Evolutionary conservation across 306 rosid genomes (phyloP).

Genomic region (Glycine latifolia): DNA sequence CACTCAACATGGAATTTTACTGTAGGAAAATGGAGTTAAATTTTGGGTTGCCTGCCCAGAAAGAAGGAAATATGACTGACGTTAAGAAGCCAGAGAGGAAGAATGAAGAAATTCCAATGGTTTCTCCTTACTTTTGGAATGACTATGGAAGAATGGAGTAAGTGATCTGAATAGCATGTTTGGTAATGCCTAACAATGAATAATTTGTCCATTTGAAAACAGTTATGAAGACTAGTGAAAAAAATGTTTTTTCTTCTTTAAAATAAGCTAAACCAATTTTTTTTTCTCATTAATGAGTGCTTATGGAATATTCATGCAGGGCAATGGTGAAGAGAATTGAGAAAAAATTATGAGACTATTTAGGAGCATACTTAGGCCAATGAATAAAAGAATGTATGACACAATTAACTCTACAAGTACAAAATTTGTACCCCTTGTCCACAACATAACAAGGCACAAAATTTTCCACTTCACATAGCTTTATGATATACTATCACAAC

Average conservation of each 20-base stretch:
- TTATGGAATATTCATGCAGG: background rate
- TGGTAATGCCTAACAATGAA: background rate
- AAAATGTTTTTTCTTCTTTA: too few species aligned
- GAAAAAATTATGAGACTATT: background rate
- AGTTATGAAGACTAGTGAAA: background rate
- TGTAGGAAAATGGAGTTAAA: background rate
- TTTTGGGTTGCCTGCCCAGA: background rate
- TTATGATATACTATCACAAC: too few species aligned
- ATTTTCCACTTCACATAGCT: too few species aligned
- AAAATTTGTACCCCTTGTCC: too few species aligned
- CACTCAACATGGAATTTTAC: background rate
- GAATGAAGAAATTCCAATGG: background rate
- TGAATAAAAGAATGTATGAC: too few species aligned
- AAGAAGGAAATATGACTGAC: background rate
- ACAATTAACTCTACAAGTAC: too few species aligned
- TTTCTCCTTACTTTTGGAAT: background rate
- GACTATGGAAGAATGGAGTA: background rate
- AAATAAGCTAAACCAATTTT: background rate
- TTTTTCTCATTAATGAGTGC: background rate
- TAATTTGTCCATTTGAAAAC: background rate
- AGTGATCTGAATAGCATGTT: background rate
- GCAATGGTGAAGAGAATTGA: background rate
- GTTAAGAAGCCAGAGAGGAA: background rate
- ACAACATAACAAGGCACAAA: too few species aligned
- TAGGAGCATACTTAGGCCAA: too few species aligned